Percentiles rank a stretch among this genome's conserved stretches.
These are phyloP conservation scores for Aspergillus latus DNA, from an alignment of 2,329 filamentous ascomycete species.

Conservation along the genomic window DNA sequence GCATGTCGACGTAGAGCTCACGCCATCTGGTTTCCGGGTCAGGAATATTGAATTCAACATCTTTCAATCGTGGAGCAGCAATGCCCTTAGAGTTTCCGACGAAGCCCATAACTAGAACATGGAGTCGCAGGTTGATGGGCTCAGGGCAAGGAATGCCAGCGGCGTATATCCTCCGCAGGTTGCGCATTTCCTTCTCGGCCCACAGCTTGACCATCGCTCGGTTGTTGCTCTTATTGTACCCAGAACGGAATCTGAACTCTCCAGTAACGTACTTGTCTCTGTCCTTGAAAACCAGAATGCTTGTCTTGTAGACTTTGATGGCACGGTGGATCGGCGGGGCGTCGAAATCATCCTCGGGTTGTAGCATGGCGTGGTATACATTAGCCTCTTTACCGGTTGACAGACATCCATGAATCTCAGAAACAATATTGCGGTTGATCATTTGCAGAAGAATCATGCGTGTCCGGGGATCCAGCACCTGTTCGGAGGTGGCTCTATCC, in stretches of 20 bases:
- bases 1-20: slow-evolving; percentile 74
- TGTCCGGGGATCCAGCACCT: slow-evolving; percentile 90
- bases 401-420: slow-evolving; percentile 90
- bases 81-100: slow-evolving; percentile 83
- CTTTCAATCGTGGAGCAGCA: slow-evolving; percentile 83
- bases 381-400: slow-evolving; percentile 98
- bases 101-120: slow-evolving; percentile 94
- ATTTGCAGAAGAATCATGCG: slow-evolving; percentile 95
- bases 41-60: slow-evolving; percentile 71
- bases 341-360: slow-evolving; percentile 49
- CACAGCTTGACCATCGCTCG: slow-evolving; percentile 97
- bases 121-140: slow-evolving; percentile 83
- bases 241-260: slow-evolving; percentile 85
- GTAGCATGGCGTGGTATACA: slow-evolving; percentile 83
- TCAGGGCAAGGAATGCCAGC: slow-evolving; percentile 89
- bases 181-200: slow-evolving; percentile 98
- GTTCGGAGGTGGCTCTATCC: slow-evolving; percentile 89
- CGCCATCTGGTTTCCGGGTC: slow-evolving; percentile 73
- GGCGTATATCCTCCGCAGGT: slow-evolving; percentile 77
- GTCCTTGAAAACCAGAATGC: slow-evolving; percentile 97
- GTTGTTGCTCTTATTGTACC: slow-evolving; percentile 92
- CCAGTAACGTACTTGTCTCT: slow-evolving; percentile 93
- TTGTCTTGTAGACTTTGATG: slow-evolving; percentile 99
- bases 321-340: slow-evolving; percentile 67
- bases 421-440: slow-evolving; percentile 87